Conservation (phyloP, 2,329 filamentous ascomycete species). For the Atkinsonella hypoxylon region DNA sequence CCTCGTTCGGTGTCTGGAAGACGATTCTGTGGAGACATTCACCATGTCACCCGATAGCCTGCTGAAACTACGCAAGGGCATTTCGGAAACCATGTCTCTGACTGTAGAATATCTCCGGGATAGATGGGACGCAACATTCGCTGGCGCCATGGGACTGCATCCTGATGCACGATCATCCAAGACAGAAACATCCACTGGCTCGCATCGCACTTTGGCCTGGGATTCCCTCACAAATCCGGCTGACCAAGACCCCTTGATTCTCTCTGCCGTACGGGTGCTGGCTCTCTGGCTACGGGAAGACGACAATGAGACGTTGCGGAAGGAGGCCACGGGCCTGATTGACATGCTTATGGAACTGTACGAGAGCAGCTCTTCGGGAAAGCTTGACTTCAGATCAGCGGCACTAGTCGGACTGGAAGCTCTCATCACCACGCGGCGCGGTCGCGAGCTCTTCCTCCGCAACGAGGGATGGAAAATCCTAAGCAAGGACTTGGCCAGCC, state of each 20-base stretch:
- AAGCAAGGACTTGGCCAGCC: slow-evolving; percentile 33
- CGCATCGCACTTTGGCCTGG: slow-evolving; percentile 41
- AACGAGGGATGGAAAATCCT: slow-evolving; percentile 44
- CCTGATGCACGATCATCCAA: slow-evolving; percentile 37
- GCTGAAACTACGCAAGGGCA: slow-evolving; percentile 45
- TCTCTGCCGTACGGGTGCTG: slow-evolving; percentile 44
- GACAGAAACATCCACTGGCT: slow-evolving; percentile 32
- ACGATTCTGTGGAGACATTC: slow-evolving; percentile 27
- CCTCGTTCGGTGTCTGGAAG: slow-evolving; percentile 42
- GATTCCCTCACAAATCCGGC: slow-evolving; percentile 38
- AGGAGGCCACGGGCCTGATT: slow-evolving; percentile 43
- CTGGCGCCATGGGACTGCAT: slow-evolving; percentile 49
- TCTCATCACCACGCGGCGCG: slow-evolving; percentile 35
- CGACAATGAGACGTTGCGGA: slow-evolving; percentile 45
- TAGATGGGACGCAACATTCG: slow-evolving; percentile 55
- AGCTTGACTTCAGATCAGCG: slow-evolving; percentile 43
- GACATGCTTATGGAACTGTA: slow-evolving; percentile 57
- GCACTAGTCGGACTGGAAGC: slow-evolving; percentile 49
- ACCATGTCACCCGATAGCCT: slow-evolving; percentile 46
- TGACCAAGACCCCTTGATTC: slow-evolving; percentile 44
- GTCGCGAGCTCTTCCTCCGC: slow-evolving; percentile 33
- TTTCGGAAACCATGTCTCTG: slow-evolving; percentile 51
- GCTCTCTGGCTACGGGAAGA: slow-evolving; percentile 60
- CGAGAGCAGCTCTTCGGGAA: slow-evolving; percentile 19
- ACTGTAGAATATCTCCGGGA: slow-evolving; percentile 56